Conservation (phyloP, 2,329 filamentous ascomycete genomes). For the Triangularia setosa region DNA sequence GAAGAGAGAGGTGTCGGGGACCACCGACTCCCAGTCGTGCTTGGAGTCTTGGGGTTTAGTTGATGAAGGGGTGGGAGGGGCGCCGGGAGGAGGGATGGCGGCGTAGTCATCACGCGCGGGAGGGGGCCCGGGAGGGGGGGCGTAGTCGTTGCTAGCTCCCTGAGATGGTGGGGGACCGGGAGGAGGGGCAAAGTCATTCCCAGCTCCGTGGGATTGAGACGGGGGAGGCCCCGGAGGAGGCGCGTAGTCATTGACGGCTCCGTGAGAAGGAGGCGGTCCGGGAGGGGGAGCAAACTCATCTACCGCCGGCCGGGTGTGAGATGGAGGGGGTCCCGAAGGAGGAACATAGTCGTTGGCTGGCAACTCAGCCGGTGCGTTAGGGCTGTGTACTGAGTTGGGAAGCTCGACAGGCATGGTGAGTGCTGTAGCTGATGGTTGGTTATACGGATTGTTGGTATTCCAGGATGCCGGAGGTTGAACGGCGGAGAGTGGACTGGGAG, state of each 20-base stretch:
- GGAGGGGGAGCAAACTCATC: conserved; percentile 25
- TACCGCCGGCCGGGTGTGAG: neutral
- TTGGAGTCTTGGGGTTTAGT: conserved; percentile 29
- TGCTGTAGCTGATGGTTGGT: conserved; percentile 24
- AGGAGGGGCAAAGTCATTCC: conserved; percentile 24
- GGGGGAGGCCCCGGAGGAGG: conserved; percentile 22
- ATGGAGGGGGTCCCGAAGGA: conserved; percentile 21
- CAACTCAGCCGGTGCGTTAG: conserved; percentile 13
- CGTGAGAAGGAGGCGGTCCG: conserved; percentile 27
- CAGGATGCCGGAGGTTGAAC: conserved; percentile 14
- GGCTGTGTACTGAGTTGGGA: neutral
- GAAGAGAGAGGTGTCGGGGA: conserved; percentile 68
- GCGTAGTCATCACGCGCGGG: conserved; percentile 23
- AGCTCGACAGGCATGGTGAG: conserved; percentile 11
- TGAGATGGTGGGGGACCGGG: conserved; percentile 28
- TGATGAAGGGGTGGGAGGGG: conserved; percentile 28
- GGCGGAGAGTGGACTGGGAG: neutral
- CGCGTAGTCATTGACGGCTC: conserved; percentile 4
- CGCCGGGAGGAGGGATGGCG: conserved; percentile 30
- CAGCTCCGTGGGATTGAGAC: neutral
- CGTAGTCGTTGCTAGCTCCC: conserved; percentile 9
- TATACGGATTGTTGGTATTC: conserved; percentile 16
- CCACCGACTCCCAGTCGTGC: conserved; percentile 67
- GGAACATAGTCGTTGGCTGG: conserved; percentile 27
- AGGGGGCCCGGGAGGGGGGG: conserved; percentile 24